Conservation (phyloP, 2,329 filamentous ascomycete genomes). For the Ceratocystis smalleyi region DNA sequence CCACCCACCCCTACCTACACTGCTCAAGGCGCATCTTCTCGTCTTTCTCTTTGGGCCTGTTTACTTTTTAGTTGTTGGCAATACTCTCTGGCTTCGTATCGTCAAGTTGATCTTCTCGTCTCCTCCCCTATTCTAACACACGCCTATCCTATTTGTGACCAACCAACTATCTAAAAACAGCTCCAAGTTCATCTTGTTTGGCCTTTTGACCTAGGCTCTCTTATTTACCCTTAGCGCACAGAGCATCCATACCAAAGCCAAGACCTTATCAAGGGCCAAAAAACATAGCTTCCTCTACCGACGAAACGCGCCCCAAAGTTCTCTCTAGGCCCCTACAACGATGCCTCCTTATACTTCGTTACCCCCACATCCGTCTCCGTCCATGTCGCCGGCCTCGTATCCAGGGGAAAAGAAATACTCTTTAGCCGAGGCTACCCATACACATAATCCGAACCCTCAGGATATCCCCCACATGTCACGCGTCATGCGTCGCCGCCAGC, state of each 20-base stretch:
- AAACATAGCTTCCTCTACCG: neutral
- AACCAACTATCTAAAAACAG: neutral
- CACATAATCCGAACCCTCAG: neutral
- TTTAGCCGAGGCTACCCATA: neutral
- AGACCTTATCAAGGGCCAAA: neutral
- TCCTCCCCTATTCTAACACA: neutral
- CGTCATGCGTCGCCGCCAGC: constrained; percentile 8
- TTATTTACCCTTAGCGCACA: neutral
- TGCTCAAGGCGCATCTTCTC: no score
- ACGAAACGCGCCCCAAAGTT: neutral
- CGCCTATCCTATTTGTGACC: no score
- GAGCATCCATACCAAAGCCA: neutral
- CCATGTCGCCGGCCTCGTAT: neutral
- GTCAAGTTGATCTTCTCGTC: no score
- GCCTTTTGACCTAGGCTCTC: neutral
- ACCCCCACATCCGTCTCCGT: neutral
- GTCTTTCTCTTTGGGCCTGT: no score
- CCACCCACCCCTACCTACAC: no score
- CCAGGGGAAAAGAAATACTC: neutral
- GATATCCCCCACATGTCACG: neutral
- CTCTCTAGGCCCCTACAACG: neutral
- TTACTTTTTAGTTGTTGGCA: no score
- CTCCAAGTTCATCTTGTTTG: no score
- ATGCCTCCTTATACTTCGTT: neutral
- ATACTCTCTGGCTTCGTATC: no score